phyloP scores from a whole-genome alignment of 2,329 filamentous ascomycete genomes.

The Botryotinia calthae region DNA sequence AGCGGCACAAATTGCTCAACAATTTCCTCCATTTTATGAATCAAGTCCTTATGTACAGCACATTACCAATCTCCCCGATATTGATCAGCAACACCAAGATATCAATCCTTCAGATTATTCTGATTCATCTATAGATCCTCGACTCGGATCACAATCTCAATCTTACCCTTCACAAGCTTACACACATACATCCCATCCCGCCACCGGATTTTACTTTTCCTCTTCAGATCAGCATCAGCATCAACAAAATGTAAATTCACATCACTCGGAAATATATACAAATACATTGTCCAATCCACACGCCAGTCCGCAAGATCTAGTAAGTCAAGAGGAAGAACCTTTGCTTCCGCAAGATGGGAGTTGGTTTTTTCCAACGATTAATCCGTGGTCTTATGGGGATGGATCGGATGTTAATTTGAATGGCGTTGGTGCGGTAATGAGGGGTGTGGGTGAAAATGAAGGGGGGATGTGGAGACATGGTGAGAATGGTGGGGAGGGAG shows the following conservation, averaged over 20 bases:
- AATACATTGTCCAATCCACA: neutral
- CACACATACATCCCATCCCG: neutral
- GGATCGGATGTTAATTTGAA: neutral
- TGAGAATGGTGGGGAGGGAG: neutral
- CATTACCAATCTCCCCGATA: neutral
- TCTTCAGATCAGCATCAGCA: conserved; percentile 3
- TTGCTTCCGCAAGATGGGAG: neutral
- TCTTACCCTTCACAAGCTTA: neutral
- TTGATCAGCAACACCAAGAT: neutral
- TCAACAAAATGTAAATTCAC: neutral
- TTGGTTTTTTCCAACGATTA: conserved; percentile 7
- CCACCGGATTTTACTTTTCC: neutral
- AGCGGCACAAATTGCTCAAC: neutral
- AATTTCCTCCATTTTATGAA: neutral
- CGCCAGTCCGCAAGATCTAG: neutral
- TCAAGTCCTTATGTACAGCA: neutral
- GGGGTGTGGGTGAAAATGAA: neutral
- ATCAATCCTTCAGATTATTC: neutral
- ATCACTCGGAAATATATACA: neutral
- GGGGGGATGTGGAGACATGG: neutral
- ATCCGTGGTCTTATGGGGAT: neutral
- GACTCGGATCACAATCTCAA: neutral
- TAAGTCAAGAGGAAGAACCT: neutral
- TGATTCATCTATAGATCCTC: neutral
- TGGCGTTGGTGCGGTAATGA: neutral